These are phyloP conservation scores for Penicillium robsamsonii DNA, from an alignment of 495 filamentous ascomycete genomes.

Conservation along the genomic window DNA sequence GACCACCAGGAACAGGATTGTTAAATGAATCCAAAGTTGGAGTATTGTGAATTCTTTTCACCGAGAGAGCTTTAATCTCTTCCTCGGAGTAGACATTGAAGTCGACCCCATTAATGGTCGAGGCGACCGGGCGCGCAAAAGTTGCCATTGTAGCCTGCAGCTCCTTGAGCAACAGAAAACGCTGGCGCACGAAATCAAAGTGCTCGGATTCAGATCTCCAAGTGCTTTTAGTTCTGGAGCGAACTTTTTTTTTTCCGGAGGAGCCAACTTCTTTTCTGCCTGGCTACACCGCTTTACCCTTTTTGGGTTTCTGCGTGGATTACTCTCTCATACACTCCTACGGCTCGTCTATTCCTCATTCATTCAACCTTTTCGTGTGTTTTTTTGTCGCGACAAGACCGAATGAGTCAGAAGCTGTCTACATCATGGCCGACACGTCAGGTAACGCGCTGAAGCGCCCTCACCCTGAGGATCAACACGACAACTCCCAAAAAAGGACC, in stretches of 20 bases:
- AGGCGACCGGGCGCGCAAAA: conserved; percentile 84
- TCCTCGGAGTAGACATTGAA: conserved; percentile 77
- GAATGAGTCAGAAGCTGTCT: conserved; percentile 8
- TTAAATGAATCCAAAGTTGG: conserved; percentile 85
- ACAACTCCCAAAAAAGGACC: conserved; percentile 54
- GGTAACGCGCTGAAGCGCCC: conserved; percentile 57
- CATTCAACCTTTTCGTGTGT: conserved; percentile 1
- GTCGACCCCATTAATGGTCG: conserved; percentile 80
- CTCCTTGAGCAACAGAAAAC: conserved; percentile 45
- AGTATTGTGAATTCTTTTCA: conserved; percentile 86
- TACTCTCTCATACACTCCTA: conserved; percentile 4
- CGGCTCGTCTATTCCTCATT: background rate
- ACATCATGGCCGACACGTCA: conserved; percentile 52
- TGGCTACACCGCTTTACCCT: conserved; percentile 21
- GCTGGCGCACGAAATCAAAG: conserved; percentile 35
- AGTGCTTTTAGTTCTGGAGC: conserved; percentile 28
- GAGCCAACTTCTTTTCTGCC: conserved; percentile 38
- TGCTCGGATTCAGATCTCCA: conserved; percentile 25
- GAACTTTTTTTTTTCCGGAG: conserved; percentile 24
- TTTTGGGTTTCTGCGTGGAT: conserved; percentile 14
- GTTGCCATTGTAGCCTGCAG: conserved; percentile 59
- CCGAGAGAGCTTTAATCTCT: conserved; percentile 86
- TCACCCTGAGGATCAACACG: conserved; percentile 53
- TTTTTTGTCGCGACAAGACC: background rate
- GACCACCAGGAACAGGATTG: conserved; percentile 79